Evolutionary conservation across 192 early-diverging fungal genomes (phyloP).

Genomic region (Pilobolus umbonatus): DNA sequence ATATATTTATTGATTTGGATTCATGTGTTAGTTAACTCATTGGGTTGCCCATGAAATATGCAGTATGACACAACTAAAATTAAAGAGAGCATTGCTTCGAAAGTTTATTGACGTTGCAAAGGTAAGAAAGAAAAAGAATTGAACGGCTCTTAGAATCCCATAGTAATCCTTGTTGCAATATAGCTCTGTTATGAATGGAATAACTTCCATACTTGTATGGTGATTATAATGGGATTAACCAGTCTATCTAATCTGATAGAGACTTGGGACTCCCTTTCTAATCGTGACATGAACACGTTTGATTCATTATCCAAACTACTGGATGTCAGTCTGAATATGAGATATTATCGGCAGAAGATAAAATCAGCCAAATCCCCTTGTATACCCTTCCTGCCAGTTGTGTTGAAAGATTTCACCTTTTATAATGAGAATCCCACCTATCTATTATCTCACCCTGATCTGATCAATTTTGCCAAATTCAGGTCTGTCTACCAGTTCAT

Average conservation of each 20-base stretch:
- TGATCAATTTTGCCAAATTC: slow-evolving; percentile 54
- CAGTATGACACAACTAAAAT: slow-evolving; percentile 3
- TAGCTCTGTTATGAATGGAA: slow-evolving; percentile 47
- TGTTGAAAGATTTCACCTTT: slow-evolving; percentile 72
- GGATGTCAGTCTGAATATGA: slow-evolving; percentile 65
- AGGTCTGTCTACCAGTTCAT: slow-evolving; percentile 38
- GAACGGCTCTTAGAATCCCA: neutral
- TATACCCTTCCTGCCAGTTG: slow-evolving; percentile 62
- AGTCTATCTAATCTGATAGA: slow-evolving; percentile 49
- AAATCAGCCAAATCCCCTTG: slow-evolving; percentile 37
- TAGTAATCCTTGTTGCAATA: neutral
- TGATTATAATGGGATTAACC: slow-evolving; percentile 55
- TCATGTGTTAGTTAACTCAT: slow-evolving; percentile 24
- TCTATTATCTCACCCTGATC: neutral
- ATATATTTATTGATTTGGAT: neutral
- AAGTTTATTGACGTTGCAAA: slow-evolving; percentile 35
- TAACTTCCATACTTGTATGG: slow-evolving; percentile 67
- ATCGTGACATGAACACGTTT: slow-evolving; percentile 41
- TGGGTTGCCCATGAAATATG: slow-evolving; percentile 31
- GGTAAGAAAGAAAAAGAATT: slow-evolving; percentile 14
- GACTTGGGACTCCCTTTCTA: slow-evolving; percentile 35
- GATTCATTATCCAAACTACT: slow-evolving; percentile 49
- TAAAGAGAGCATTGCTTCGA: slow-evolving; percentile 11
- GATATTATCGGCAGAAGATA: slow-evolving; percentile 51
- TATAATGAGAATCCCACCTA: slow-evolving; percentile 58